Evolutionary conservation across 192 early-diverging fungal species (phyloP), one percentile per base, ranked within the genome.

Genomic region (Backusella luteola): DNA sequence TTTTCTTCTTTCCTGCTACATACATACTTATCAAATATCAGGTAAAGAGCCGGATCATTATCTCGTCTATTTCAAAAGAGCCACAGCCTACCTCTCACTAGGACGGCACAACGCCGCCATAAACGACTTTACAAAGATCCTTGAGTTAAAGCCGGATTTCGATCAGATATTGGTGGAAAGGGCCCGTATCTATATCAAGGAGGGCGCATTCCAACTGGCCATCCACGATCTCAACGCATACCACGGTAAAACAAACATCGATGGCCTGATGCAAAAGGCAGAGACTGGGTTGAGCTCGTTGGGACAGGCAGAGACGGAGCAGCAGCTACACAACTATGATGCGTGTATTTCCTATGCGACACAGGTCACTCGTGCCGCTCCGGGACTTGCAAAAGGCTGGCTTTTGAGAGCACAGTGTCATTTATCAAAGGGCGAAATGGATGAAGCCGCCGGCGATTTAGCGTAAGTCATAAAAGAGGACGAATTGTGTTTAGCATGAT

Each of bases 11-110:
- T 32, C 29, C 29, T 32, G 29, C 29, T 2, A 1, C 29, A 2
- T 2, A 1, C 29, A 2, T 32, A 32, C 29, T 32, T 32, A 32
- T 1, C 29, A 32, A 32, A 32, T 32, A 32, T 1, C 29, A 32
- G 29, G 83, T 36, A 79, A 81, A 42, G 96, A 99, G 73, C 93
- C 94, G 11, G 82, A 86, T 59, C 93, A 95, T 87, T 95, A 97
- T 73, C 77, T 95, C 11, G 91, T 91, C n/a, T 94, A 93, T 84
- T 97, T 92, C 80, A 91, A 93, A 79, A 88, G 96, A 63, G 97
- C 96, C 0, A 90, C 93, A 15, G 92, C 93, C 8, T 91, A 96
- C 59, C 81, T 98, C 49, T 88, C 88, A 23, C 74, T 96, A 34
- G 94, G 93, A 66, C 88, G 90, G 44, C 89, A 88, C 68, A 73